Percentiles rank a stretch among this genome's conserved stretches.
Conservation (phyloP, 1,139 yeast genomes). For the Suhomyces wounanorum region DNA sequence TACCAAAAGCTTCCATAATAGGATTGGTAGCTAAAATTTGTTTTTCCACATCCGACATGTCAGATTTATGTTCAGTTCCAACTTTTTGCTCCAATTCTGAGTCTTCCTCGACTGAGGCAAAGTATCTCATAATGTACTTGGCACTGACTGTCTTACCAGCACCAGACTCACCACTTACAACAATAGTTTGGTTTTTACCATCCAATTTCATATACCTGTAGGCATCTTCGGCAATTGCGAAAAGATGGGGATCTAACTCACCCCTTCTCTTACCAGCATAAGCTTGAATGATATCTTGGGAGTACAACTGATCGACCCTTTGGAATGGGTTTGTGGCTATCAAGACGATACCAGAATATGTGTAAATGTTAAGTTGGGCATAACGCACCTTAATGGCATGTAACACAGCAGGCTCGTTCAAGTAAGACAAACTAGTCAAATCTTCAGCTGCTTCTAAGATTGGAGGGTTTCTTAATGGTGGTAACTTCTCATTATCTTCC, state of each 20-base stretch:
- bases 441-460: slow-evolving; percentile 93
- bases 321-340: slow-evolving; percentile 97
- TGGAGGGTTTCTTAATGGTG: slow-evolving; percentile 91
- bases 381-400: slow-evolving; percentile 92
- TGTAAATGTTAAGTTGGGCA: slow-evolving; percentile 85
- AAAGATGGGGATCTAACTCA: slow-evolving; percentile 93
- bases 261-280: slow-evolving; percentile 93
- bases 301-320: slow-evolving; percentile 84
- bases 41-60: slow-evolving; percentile 89
- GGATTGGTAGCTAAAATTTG: slow-evolving; percentile 97
- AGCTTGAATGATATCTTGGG: slow-evolving; percentile 89
- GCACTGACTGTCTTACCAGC: slow-evolving; percentile 99
- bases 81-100: slow-evolving; percentile 35
- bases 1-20: slow-evolving; percentile 98
- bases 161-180: slow-evolving; percentile 97
- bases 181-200: slow-evolving; percentile 86
- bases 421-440: slow-evolving; percentile 84
- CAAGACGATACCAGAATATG: slow-evolving; percentile 95
- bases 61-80: slow-evolving; percentile 54
- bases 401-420: slow-evolving; percentile 94
- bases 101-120: slow-evolving; percentile 87
- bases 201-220: slow-evolving; percentile 91
- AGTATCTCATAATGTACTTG: slow-evolving; percentile 94
- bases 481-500: slow-evolving; percentile 59
- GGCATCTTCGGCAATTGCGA: slow-evolving; percentile 99